Evolutionary conservation across 2,329 filamentous ascomycete genomes (phyloP), one percentile per base, ranked within the genome.

Genomic region (Botrytis porri): DNA sequence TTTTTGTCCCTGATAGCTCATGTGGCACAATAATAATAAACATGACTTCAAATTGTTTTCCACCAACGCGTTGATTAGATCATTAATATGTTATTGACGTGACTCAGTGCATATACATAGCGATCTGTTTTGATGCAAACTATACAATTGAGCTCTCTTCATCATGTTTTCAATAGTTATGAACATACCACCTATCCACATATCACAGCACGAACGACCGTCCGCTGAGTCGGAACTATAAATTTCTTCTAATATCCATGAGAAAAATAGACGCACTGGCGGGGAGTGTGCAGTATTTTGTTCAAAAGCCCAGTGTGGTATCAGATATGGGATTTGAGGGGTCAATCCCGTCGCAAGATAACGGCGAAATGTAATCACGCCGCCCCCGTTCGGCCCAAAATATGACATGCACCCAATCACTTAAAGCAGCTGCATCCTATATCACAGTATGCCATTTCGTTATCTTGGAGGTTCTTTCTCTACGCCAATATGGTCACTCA

Each of bases 251-350:
- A n/a, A n/a, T n/a, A 51, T 25, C 0, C 10, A n/a, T 6, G 4
- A 14, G 4, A 16, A 3, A 0, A n/a, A n/a, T 14, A n/a, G 5
- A 51, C 0, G 25, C 10, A n/a, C 12, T 14, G 25, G 25, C 12
- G 5, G 5, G 25, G 25, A n/a, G 25, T 25, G 48, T 22, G 25
- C 7, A 12, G 4, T 14, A 1, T n/a, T 51, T 3, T 14, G 25
- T n/a, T 14, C 14, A 5, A 16, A 51, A 25, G 10, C 25, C 48
- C 48, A 4, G 22, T 5, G 25, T 12, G 25, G 6, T n/a, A 14
- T 14, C 1, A 14, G 10, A 6, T 51, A 51, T n/a, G 22, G 12
- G 12, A 6, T 51, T n/a, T n/a, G 22, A 5, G 12, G 14, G 25
- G 4, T 51, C 48, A n/a, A n/a, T 6, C 7, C 48, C 22, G 25